Evolutionary conservation across 495 filamentous ascomycete genomes (phyloP).

Genomic region (Glarea lozoyensis): DNA sequence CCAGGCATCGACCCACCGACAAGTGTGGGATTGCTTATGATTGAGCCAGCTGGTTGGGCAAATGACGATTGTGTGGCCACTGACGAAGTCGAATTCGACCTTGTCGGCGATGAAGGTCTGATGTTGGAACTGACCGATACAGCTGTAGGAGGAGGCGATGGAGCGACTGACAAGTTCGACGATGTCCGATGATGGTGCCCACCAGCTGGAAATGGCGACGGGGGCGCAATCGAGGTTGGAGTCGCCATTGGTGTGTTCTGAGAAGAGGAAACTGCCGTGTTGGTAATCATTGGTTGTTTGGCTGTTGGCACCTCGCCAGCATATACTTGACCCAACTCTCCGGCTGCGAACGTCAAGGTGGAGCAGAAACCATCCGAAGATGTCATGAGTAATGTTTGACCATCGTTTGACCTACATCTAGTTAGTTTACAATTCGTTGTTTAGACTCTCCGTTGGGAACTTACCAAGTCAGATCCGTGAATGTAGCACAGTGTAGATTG

Average conservation of each 20-base stretch:
- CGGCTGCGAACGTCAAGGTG: conserved; percentile 69
- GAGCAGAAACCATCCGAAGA: conserved; percentile 99
- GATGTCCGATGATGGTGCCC: conserved; percentile 41
- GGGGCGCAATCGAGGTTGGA: conserved; percentile 52
- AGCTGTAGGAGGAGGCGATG: conserved; percentile 44
- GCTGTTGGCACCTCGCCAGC: conserved; percentile 51
- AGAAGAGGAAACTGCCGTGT: conserved; percentile 24
- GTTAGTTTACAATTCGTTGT: too few species aligned
- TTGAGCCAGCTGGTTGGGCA: conserved; percentile 17
- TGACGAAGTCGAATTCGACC: conserved; percentile 84
- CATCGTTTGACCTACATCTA: conserved; percentile 75
- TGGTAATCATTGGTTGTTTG: conserved; percentile 34
- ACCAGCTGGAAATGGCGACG: conserved; percentile 39
- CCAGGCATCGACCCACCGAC: conserved; percentile 65
- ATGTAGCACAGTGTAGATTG: conserved; percentile 94
- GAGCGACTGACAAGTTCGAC: conserved; percentile 40
- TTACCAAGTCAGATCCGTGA: conserved; percentile 94
- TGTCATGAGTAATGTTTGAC: conserved; percentile 84
- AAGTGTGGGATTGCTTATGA: conserved; percentile 70
- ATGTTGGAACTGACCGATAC: conserved; percentile 19
- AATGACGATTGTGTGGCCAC: conserved; percentile 50
- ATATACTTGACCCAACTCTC: conserved; percentile 84
- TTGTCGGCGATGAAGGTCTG: conserved; percentile 64
- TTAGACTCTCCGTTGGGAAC: too few species aligned
- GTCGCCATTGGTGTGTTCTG: conserved; percentile 58